phyloP scores from a whole-genome alignment of 768 basidiomycete genomes.

The Suillus plorans region DNA sequence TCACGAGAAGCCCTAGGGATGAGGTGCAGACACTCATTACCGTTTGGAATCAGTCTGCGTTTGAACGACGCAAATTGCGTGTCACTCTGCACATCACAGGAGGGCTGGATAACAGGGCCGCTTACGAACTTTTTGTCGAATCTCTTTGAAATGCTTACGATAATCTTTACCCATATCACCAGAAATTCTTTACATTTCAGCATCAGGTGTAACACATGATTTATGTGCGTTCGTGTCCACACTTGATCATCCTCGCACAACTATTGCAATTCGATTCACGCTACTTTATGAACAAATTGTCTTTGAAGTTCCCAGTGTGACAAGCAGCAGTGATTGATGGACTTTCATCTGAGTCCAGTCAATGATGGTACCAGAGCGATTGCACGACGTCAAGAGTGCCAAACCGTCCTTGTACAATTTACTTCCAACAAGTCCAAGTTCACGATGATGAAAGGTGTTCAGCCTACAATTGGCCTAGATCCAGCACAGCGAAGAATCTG shows the following conservation, averaged over 20 bases:
- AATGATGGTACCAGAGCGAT: background rate
- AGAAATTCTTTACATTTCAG: background rate
- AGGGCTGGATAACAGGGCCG: constrained; percentile 7
- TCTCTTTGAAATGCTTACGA: constrained; percentile 19
- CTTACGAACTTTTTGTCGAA: constrained; percentile 23
- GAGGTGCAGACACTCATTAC: constrained; percentile 26
- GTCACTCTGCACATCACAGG: constrained; percentile 17
- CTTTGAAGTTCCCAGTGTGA: background rate
- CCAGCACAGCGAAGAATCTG: background rate
- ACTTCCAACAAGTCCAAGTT: background rate
- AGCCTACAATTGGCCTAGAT: background rate
- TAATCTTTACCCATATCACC: background rate
- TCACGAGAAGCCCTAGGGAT: constrained; percentile 16
- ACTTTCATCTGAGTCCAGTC: background rate
- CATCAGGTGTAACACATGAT: background rate
- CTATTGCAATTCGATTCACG: background rate
- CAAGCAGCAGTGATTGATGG: background rate
- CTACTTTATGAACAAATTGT: background rate
- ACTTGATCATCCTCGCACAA: background rate
- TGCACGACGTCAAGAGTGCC: background rate
- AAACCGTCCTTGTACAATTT: background rate
- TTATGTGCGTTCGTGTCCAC: background rate
- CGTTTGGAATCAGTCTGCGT: constrained; percentile 33
- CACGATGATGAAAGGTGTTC: background rate
- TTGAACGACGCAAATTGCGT: constrained; percentile 30